Evolutionary conservation across 805 yeast species (phyloP), one percentile per base, ranked within the genome.

Genomic region (Hanseniaspora taiwanica): DNA sequence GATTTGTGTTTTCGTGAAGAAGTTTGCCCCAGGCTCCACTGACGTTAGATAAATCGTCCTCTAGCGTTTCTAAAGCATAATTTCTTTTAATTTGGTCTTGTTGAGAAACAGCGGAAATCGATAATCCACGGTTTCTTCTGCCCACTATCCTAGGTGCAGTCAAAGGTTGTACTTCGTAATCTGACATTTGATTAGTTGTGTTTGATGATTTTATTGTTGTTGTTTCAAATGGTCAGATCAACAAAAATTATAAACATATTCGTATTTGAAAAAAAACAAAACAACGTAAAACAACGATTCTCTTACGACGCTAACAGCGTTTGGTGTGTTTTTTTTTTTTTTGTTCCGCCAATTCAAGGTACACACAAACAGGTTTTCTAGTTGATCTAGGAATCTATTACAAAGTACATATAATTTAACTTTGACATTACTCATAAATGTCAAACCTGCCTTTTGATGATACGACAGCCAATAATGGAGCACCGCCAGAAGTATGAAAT

Each of bases 1-100:
- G 94, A 54, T 85, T 86, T 40, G 84, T 74, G 38, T 74, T 69
- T 7, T 66, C 68, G 1, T 63, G 62, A 6, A 69, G 58, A 6
- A 76, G 58, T 39, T 71, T 68, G 35, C 63, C 60, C 78, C 78
- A 74, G 42, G 66, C 66, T 3, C 62, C 46, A 14, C 63, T 60
- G 4, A 69, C 66, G 24, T 50, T 45, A 9, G 43, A 32, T 3
- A 57, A 37, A 44, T 58, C 62, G 25, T 42, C 44, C 39, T 57
- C 51, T 27, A 58, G 42, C 27, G 49, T 51, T 39, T 55, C 56
- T 17, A 58, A 38, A 3, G 59, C 51, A 43, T 37, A 45, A 33
- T 50, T 45, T 59, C 56, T 55, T 2, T 58, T 54, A 31, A 39
- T 27, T 40, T 52, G 49, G 38, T 57, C 59, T 17, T 48, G 47